These are phyloP conservation scores for Beauveria bassiana DNA, from an alignment of 2,329 filamentous ascomycete genomes.

Conservation along the genomic window DNA sequence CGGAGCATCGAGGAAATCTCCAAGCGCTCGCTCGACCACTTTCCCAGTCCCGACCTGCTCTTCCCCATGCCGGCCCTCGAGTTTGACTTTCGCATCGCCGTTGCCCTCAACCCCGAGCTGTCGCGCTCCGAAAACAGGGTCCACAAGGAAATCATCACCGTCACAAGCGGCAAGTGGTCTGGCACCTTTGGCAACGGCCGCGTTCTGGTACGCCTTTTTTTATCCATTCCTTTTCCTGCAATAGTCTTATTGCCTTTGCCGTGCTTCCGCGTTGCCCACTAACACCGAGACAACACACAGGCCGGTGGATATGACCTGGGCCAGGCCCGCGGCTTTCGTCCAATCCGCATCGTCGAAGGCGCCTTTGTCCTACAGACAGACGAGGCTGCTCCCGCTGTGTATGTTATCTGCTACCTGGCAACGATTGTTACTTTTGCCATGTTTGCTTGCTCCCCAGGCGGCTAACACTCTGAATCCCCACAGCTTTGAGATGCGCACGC, in stretches of 20 bases:
- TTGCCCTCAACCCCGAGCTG: constrained; percentile 35
- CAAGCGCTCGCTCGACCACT: constrained; percentile 31
- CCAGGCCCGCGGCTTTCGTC: constrained; percentile 32
- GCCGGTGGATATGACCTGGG: constrained; percentile 36
- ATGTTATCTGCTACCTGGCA: constrained; percentile 14
- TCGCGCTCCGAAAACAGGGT: constrained; percentile 36
- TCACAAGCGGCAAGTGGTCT: constrained; percentile 39
- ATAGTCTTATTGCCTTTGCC: no score
- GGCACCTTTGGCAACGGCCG: constrained; percentile 41
- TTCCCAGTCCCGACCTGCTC: constrained; percentile 33
- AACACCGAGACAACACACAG: constrained; percentile 15
- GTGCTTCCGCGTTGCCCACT: not conserved
- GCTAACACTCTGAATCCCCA: not conserved
- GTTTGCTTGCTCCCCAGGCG: not conserved
- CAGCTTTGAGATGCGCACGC: constrained; percentile 37
- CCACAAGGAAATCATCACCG: constrained; percentile 41
- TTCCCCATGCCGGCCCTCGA: constrained; percentile 39
- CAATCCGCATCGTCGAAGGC: constrained; percentile 38
- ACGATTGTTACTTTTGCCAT: not conserved
- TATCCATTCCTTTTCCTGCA: not conserved
- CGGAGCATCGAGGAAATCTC: constrained; percentile 30
- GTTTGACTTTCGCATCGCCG: constrained; percentile 44
- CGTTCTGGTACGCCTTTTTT: constrained; percentile 31
- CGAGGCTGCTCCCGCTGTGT: constrained; percentile 39
- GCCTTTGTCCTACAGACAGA: constrained; percentile 41